Percentiles rank a stretch among this genome's conserved stretches.
phyloP scores from a whole-genome alignment of 768 basidiomycete genomes.

The Holtermannia corniformis region DNA sequence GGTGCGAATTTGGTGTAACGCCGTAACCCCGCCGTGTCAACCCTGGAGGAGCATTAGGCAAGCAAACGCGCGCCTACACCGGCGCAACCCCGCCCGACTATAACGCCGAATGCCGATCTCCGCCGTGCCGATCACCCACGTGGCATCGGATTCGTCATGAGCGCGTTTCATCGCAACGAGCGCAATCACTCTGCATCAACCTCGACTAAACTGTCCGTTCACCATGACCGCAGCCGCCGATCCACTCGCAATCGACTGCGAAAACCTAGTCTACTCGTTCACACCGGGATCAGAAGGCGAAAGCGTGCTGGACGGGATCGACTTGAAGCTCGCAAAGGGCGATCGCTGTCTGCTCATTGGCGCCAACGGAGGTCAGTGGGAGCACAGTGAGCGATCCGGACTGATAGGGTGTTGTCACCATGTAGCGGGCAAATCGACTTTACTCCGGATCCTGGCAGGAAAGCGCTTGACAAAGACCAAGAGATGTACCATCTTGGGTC shows the following conservation, averaged over 20 bases:
- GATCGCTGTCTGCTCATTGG: conserved; percentile 80
- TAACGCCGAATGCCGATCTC: too few species aligned
- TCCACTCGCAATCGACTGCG: conserved; percentile 21
- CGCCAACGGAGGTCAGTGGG: conserved; percentile 80
- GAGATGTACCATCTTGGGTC: conserved; percentile 61
- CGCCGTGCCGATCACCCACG: too few species aligned
- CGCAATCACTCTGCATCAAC: too few species aligned
- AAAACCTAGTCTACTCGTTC: conserved; percentile 20
- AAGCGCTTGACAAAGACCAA: conserved; percentile 65
- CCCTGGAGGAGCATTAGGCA: too few species aligned
- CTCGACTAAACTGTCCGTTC: too few species aligned
- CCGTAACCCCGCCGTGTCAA: too few species aligned
- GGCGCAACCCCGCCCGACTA: too few species aligned
- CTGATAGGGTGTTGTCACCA: not conserved
- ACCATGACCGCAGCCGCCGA: too few species aligned
- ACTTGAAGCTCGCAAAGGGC: conserved; percentile 59
- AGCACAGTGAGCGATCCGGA: not conserved
- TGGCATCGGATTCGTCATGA: too few species aligned
- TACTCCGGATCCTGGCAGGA: conserved; percentile 87
- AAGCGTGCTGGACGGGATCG: conserved; percentile 51
- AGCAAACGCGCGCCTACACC: too few species aligned
- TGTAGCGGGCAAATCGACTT: conserved; percentile 78
- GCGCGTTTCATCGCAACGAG: too few species aligned
- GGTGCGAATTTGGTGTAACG: too few species aligned
- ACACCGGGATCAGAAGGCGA: conserved; percentile 11